These are phyloP conservation scores for Scheffersomyces ergatensis DNA, from an alignment of 805 yeast species.

Conservation along the genomic window DNA sequence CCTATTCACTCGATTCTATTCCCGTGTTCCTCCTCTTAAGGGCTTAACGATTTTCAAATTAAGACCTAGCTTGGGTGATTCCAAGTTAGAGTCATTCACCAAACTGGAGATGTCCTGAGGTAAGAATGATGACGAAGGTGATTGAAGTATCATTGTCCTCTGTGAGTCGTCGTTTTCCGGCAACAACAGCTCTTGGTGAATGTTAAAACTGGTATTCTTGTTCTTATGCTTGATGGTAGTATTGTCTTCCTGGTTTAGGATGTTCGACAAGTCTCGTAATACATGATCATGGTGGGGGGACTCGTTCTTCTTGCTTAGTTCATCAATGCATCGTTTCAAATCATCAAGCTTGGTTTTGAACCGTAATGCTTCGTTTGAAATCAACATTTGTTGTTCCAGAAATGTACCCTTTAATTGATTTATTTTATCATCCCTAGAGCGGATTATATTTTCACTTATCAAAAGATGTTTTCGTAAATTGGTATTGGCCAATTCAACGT, in stretches of 20 bases:
- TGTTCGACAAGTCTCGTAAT: neutral
- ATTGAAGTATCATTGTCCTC: neutral
- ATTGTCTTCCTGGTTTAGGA: neutral
- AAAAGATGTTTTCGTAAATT: constrained; percentile 55
- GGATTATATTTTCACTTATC: constrained; percentile 54
- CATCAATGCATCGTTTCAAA: constrained; percentile 5
- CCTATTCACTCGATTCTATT: too few species aligned
- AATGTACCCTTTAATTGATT: constrained; percentile 49
- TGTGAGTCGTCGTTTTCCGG: neutral
- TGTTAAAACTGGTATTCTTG: neutral
- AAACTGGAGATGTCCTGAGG: neutral
- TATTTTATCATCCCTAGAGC: constrained; percentile 56
- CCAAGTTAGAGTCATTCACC: neutral
- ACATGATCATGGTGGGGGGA: neutral
- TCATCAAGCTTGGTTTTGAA: constrained; percentile 44
- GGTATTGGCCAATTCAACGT: constrained; percentile 61
- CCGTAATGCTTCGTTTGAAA: constrained; percentile 40
- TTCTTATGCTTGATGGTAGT: neutral
- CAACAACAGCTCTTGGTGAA: neutral
- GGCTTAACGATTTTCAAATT: constrained; percentile 64
- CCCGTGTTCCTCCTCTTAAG: constrained; percentile 47
- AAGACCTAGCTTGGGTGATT: constrained; percentile 44
- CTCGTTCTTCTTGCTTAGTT: constrained; percentile 6
- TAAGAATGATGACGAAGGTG: neutral
- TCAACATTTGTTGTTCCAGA: constrained; percentile 44